These are phyloP conservation scores for Leptodontidium sp. DNA, from an alignment of 2,329 filamentous ascomycete genomes.

Conservation along the genomic window DNA sequence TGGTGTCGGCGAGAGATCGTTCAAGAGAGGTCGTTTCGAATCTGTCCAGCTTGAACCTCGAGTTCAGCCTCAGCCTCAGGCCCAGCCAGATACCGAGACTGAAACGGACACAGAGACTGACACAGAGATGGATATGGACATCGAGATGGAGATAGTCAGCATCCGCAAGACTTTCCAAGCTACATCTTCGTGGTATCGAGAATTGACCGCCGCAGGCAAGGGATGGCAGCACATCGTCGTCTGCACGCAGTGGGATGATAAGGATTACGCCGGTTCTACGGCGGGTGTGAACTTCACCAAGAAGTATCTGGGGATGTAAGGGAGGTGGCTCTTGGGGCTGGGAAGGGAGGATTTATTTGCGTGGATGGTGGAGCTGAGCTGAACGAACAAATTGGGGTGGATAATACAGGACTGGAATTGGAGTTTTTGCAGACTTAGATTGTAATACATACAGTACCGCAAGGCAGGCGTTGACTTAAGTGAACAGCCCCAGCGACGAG, in stretches of 20 bases:
- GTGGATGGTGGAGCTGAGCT: too few relatives aligned
- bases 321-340: too few relatives aligned
- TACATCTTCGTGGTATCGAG: conserved; percentile 10
- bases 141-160: not conserved
- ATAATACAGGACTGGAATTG: too few relatives aligned
- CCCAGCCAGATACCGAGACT: not conserved
- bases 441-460: too few relatives aligned
- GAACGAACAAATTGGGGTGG: too few relatives aligned
- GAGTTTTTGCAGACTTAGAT: too few relatives aligned
- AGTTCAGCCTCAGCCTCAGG: not conserved
- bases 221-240: conserved; percentile 12
- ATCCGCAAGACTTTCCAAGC: conserved; percentile 4
- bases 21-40: not conserved
- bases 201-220: not conserved
- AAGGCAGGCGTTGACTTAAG: too few relatives aligned
- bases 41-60: not conserved
- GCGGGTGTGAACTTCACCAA: not conserved
- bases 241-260: conserved; percentile 8
- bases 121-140: not conserved
- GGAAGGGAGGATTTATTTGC: too few relatives aligned
- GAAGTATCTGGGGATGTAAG: not conserved
- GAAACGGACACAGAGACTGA: not conserved
- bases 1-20: not conserved
- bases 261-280: not conserved
- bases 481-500: too few relatives aligned